Evolutionary conservation across 306 rosid species (phyloP), one percentile per base, ranked within the genome.

Genomic region (Dicorynia guianensis): DNA sequence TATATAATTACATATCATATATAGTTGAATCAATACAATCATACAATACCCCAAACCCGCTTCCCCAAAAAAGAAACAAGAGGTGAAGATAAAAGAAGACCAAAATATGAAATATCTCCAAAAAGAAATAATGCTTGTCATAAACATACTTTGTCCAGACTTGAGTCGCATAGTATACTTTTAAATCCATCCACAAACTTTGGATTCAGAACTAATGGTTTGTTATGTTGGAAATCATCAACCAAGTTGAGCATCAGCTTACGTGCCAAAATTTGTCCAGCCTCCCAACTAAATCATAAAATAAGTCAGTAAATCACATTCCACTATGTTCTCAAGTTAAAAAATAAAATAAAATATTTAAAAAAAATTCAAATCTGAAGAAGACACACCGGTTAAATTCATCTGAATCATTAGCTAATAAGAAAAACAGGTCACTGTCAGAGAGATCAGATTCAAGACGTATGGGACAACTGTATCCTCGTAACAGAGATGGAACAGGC

Each of bases 381-480:
- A 83, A 81, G 63, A 87, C 97, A 69, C 65, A 96, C 99, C 99
- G 91, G 72, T 92, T 96, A 80, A 96, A 96, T 79, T 89, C 91
- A 48, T 96, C 98, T 8, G 98, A 90, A 86, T 96, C 99, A 78
- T 92, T 74, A 72, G 97, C 99, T 58, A 96, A 90, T 43, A 96
- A 93, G 88, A 96, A 92, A 87, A 80, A 96, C 60, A 92, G 88
- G 79, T 92, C 96, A 3, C 70, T 76, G 11, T 96, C 91, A 4
- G 84, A 63, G 79, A 96, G 92, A 86, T 96, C 97, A 9, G 98
- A 85, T 77, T 92, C 97, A 54, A 96, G 84, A 53, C 99, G 99
- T 65, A 96, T 53, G 65, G 99, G 99, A 78, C 98, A 92, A 87
- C 99, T 96, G 64, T 92, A 96, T 25, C 97, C 96, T 50, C 99